Base-by-base conservation (phyloP, 177 flowering plant species). In the Vitis hybrid region DNA sequence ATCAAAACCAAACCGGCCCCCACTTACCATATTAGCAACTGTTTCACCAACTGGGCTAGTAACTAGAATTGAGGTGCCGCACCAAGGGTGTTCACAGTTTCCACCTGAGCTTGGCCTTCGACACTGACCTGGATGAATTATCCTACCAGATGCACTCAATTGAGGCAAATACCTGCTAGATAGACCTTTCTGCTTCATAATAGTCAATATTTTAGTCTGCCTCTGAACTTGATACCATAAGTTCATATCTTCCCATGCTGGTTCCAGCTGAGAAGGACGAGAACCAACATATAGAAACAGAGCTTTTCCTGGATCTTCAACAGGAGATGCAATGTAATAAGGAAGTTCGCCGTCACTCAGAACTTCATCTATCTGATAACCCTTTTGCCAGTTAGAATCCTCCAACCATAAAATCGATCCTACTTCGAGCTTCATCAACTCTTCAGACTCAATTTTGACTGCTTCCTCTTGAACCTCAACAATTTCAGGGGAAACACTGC, bases 211-310 rank as follows among this genome's bases (percentile, higher is more conserved):
- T 76, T 89, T 92, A 13, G 93, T 92, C 80, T 94, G 98, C 72
- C 98, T 85, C 77, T 94, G 98, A 60, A 94, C 98, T 71, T 85
- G 91, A 77, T 94, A 94, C 98, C 98, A 94, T 18, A 86, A 77
- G 73, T 82, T 88, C 97, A 94, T 92, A 73, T 90, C 93, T 74
- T 90, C 91, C 94, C 89, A 91, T 8, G 98, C 88, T 14, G 94
- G 94, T 75, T 91, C 98, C 69, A 94, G 80, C 75, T 85, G 94
- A 61, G 97, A 90, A 56, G 97, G 91, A 72, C 80, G 94, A 21
- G 96, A 84, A 56, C 97, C 98, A 39, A 92, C 86, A 75, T 89
- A 86, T 23, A 94, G 72, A 70, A 86, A 81, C 65, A 91, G 72
- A 60, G 80, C 34, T 64, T 81, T 87, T 45, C 84, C 84, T 49